Evolutionary conservation across 306 rosid species (phyloP).

Genomic region (Gillenia trifoliata): DNA sequence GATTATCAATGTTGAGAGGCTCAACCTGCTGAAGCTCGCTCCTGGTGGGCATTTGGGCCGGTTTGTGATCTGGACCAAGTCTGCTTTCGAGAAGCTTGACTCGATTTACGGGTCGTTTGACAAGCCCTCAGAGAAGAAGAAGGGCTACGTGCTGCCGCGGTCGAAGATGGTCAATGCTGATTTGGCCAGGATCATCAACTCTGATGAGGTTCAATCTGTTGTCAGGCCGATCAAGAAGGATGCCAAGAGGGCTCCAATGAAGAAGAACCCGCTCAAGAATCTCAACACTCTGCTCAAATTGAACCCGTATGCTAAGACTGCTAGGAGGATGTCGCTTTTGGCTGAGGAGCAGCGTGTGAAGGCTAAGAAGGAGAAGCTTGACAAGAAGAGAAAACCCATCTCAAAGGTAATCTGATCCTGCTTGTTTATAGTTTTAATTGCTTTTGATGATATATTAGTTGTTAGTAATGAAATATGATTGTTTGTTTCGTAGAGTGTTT

Average conservation of each 20-base stretch:
- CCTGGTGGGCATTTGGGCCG: conserved; percentile 91
- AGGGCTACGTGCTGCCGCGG: conserved; percentile 59
- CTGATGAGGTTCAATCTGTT: conserved; percentile 79
- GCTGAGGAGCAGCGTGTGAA: conserved; percentile 74
- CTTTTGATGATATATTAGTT: too few species aligned
- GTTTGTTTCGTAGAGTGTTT: neutral
- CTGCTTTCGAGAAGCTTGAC: conserved; percentile 86
- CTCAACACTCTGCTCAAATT: conserved; percentile 61
- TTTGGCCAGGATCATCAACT: conserved; percentile 73
- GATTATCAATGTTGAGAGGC: conserved; percentile 65
- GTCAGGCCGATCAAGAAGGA: conserved; percentile 77
- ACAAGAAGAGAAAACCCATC: conserved; percentile 59
- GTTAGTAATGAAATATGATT: neutral
- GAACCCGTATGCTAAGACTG: conserved; percentile 82
- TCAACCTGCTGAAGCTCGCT: conserved; percentile 62
- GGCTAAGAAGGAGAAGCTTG: conserved; percentile 84
- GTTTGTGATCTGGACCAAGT: conserved; percentile 78
- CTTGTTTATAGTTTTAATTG: neutral
- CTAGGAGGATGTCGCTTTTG: conserved; percentile 64
- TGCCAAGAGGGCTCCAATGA: conserved; percentile 49
- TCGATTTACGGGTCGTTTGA: conserved; percentile 81
- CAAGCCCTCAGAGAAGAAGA: conserved; percentile 68
- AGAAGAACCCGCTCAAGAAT: conserved; percentile 84
- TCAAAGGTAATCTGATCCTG: conserved; percentile 41
- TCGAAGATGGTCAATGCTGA: conserved; percentile 76